Base-by-base conservation (phyloP, 345 rosid species). In the Toxicodendron radicans region DNA sequence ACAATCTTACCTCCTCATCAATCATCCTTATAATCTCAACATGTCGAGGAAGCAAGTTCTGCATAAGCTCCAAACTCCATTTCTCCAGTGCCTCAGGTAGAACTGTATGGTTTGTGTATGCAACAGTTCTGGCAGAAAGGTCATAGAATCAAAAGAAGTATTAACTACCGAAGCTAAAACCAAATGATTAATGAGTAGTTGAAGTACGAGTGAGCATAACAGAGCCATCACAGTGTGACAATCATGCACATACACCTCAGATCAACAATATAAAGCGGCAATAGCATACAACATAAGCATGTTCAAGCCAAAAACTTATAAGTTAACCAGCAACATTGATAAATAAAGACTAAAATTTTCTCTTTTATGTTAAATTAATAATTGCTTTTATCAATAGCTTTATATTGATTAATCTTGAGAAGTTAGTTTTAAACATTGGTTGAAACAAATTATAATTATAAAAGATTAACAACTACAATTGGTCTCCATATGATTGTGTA, bases 41-140 rank as follows among this genome's bases (percentile, higher is more conserved):
- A 78, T 87, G 87, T 41, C 86, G 73, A 41, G 88, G 88, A 75
- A 87, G 88, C 78, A 87, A 73, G 49, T 87, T 76, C 75, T 79
- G 85, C 73, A 87, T 68, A 61, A 87, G 83, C 67, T 83, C 83
- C 58, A 85, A 71, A 53, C 86, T 82, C 87, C 88, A 87, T 81
- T 81, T 83, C 86, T 87, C 88, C 53, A 82, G 76, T 33, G 91
- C 87, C 83, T 83, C 88, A 4, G 87, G 88, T 45, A 87, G 65
- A 67, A 87, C 83, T 0, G 87, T 87, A 72, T 85, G 87, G 67
- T 87, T 83, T 18, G 91, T 83, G 75, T 83, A 87, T 24, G 83
- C 88, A 38, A 85, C 81, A 70, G 91, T 83, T 77, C 88, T 83
- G 79, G 49, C 35, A 67, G 20, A 67, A 52, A 48, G 30, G 23